Percentiles rank a stretch among this genome's conserved stretches.
These are phyloP conservation scores for Auriscalpium vulgare DNA, from an alignment of 768 basidiomycete genomes.

Conservation along the genomic window DNA sequence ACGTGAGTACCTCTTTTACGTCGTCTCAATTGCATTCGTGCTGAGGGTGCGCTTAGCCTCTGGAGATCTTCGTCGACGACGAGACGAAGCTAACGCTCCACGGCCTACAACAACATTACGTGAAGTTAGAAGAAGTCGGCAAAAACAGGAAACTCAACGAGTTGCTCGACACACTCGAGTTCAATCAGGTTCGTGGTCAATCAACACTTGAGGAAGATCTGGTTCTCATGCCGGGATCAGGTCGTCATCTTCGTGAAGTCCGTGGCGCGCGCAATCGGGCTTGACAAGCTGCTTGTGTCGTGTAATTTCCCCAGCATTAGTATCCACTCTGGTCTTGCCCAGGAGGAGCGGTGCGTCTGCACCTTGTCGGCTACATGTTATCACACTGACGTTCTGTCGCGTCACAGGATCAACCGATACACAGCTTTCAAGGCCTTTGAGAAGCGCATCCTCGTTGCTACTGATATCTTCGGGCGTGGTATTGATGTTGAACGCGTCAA, in stretches of 20 bases:
- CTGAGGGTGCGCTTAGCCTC: conserved; percentile 50
- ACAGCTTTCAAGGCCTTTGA: conserved; percentile 99
- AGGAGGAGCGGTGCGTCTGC: conserved; percentile 84
- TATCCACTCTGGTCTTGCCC: conserved; percentile 90
- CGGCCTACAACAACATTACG: conserved; percentile 97
- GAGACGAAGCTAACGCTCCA: conserved; percentile 98
- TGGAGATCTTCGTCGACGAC: conserved; percentile 99
- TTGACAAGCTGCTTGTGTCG: conserved; percentile 91
- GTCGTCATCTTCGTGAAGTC: conserved; percentile 99
- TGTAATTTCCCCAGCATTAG: conserved; percentile 98
- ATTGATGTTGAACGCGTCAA: conserved; percentile 99
- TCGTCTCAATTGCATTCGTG: background rate
- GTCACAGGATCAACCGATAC: conserved; percentile 79
- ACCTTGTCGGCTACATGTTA: conserved; percentile 2
- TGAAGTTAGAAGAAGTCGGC: conserved; percentile 88
- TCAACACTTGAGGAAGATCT: background rate
- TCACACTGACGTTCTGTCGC: background rate
- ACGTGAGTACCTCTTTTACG: conserved; percentile 46
- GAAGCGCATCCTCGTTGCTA: conserved; percentile 97
- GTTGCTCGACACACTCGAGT: conserved; percentile 89
- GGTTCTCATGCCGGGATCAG: conserved; percentile 31
- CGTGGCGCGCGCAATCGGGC: conserved; percentile 90
- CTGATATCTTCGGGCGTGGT: conserved; percentile 98
- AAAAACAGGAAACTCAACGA: conserved; percentile 99
- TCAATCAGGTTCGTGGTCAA: conserved; percentile 76